phyloP scores from a whole-genome alignment of 1,139 yeast species.

The Ogataea hybrid region DNA sequence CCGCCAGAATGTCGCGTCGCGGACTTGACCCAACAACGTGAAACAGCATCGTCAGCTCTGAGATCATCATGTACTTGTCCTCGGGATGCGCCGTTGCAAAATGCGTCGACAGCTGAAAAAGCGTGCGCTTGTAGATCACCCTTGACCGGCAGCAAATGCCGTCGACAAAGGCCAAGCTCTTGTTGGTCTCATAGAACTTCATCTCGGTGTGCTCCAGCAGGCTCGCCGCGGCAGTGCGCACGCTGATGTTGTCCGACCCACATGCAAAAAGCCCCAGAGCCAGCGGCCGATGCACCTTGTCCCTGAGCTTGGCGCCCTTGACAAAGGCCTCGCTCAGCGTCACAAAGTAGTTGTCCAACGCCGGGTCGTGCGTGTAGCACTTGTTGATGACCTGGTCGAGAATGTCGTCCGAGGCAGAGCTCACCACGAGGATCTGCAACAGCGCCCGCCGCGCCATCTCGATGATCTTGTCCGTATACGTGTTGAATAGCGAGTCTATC shows the following conservation, averaged over 20 bases:
- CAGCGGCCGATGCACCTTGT: constrained; percentile 54
- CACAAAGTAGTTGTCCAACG: constrained; percentile 66
- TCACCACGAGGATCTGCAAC: constrained; percentile 59
- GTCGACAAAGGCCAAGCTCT: constrained; percentile 52
- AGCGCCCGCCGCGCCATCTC: constrained; percentile 73
- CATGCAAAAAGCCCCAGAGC: constrained; percentile 67
- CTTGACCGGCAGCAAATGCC: constrained; percentile 64
- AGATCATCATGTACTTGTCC: constrained; percentile 58
- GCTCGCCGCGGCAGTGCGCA: constrained; percentile 61
- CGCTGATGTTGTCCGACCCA: constrained; percentile 61
- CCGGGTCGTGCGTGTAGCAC: constrained; percentile 60
- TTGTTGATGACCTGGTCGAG: constrained; percentile 62
- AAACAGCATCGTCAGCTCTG: constrained; percentile 71
- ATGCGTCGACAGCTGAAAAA: constrained; percentile 64
- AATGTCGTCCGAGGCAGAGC: constrained; percentile 55
- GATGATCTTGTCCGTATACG: constrained; percentile 58
- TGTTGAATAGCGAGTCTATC: constrained; percentile 68
- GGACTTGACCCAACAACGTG: constrained; percentile 57
- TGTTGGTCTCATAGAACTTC: constrained; percentile 45
- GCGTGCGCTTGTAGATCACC: constrained; percentile 74
- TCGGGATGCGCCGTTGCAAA: constrained; percentile 59
- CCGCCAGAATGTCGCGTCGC: constrained; percentile 75
- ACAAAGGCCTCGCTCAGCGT: constrained; percentile 64
- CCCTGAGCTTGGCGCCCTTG: constrained; percentile 40
- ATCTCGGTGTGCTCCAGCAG: constrained; percentile 57